Base-by-base conservation (phyloP, 176 grass and related monocot genomes). In the Thinopyrum elongatum region DNA sequence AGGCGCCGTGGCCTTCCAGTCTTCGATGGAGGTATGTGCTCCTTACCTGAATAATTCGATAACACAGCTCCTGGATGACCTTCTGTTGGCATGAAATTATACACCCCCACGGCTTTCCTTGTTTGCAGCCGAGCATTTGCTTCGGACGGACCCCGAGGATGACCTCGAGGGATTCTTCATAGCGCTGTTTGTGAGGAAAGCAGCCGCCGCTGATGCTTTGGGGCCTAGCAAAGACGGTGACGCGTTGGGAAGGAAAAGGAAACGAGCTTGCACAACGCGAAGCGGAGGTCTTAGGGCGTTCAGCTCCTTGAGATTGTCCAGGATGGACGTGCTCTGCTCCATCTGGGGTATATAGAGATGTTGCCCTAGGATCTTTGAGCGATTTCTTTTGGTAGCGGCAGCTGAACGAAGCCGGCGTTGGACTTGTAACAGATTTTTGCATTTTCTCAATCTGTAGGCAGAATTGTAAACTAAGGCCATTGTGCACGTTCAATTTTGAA, bases 91-190 rank as follows among this genome's bases (percentile, higher is more conserved):
- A 21, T 25, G 53, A 27, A 60, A 64, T 34, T 36, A 73, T 26
- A 27, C 68, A 7, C 22, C 38, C 7, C 4, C 22, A 58, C 62
- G 21, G 53, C 0, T 83, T 36, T 4, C 49, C 16, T 82, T 2
- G 0, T 70, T 84, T 31, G 51, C 91, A 98, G 96, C 93, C 31
- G 84, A 95, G 33, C 80, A 89, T 87, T 68, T 98, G 80, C 88
- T 98, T 25, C 86, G 96, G 41, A 98, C 96, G 1, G 86, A 98
- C 41, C 96, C 91, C 1, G 84, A 85, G 51, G 96, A 98, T 10
- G 92, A 69, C 23, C 81, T 95, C 13, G 96, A 98, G 79, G 96
- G 96, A 38, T 98, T 95, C 90, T 98, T 95, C 86, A 92, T 98
- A 38, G 70, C 91, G 17, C 88, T 95, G 59, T 98, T 98, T 34